Conservation (phyloP, 148 eudicot species). For the Cornus controversa region DNA sequence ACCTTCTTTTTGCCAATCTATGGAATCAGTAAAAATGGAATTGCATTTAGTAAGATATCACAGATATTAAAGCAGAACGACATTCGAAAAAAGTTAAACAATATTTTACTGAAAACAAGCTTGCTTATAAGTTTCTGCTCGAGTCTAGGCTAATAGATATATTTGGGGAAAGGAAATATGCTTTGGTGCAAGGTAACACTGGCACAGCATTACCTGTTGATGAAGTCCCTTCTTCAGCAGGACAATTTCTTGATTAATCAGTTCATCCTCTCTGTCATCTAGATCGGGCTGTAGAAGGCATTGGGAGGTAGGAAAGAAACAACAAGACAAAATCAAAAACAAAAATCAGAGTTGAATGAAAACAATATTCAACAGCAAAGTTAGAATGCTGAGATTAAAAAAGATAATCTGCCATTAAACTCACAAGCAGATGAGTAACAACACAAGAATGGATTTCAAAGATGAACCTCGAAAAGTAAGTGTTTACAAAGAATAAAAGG, state of each 20-base stretch:
- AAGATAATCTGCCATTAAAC: not conserved
- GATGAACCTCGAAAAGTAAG: not conserved
- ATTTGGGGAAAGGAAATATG: not conserved
- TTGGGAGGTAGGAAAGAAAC: not conserved
- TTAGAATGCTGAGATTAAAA: not conserved
- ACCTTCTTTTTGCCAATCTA: slow-evolving; percentile 61
- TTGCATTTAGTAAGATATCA: not conserved
- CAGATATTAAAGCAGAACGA: not conserved
- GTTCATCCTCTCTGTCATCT: slow-evolving; percentile 75
- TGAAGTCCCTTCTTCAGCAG: slow-evolving; percentile 58
- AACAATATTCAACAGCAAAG: not conserved
- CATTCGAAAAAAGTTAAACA: not conserved
- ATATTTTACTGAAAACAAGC: not conserved
- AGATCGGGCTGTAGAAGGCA: slow-evolving; percentile 70
- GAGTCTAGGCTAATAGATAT: not conserved
- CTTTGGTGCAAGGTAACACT: slow-evolving; percentile 1
- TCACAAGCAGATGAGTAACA: not conserved
- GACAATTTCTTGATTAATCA: slow-evolving; percentile 46
- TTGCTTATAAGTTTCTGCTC: not conserved
- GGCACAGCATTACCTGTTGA: slow-evolving; percentile 46
- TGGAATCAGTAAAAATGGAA: slow-evolving; percentile 8
- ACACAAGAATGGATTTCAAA: not conserved
- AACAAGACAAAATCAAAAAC: slow-evolving; percentile 7
- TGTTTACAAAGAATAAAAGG: not conserved
- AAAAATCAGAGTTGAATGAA: not conserved